These are phyloP conservation scores for Penicillium sclerotigenum DNA, from an alignment of 2,329 filamentous ascomycete species.

Conservation along the genomic window DNA sequence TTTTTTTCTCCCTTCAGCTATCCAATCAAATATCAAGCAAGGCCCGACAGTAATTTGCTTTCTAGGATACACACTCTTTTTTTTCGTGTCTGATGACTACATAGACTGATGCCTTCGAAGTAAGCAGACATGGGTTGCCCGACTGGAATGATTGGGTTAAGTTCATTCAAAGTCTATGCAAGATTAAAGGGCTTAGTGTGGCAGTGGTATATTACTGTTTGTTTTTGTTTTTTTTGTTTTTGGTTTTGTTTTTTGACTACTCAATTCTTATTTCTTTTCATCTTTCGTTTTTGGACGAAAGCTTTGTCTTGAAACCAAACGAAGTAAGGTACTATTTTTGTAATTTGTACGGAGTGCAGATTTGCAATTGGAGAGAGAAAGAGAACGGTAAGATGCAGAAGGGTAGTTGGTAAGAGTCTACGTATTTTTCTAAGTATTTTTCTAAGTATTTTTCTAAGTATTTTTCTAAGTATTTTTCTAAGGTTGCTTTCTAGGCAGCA, in stretches of 20 bases:
- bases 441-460: too few relatives aligned
- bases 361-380: too few relatives aligned
- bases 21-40: not conserved
- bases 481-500: constrained; percentile 10
- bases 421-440: too few relatives aligned
- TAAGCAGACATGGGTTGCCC: not conserved
- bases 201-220: not conserved
- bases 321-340: not conserved
- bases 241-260: not conserved
- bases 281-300: too few relatives aligned
- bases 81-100: not conserved
- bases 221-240: not conserved
- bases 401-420: too few relatives aligned
- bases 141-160: not conserved
- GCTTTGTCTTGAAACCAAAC: constrained; percentile 3
- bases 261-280: too few relatives aligned
- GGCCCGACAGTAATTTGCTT: not conserved
- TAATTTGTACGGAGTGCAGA: not conserved
- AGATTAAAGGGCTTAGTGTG: constrained; percentile 2
- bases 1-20: not conserved
- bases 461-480: too few relatives aligned
- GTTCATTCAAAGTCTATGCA: not conserved
- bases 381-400: constrained; percentile 13
- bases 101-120: not conserved
- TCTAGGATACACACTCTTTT: not conserved